phyloP scores from a whole-genome alignment of 768 basidiomycete species.

The Pisolithus microcarpus region DNA sequence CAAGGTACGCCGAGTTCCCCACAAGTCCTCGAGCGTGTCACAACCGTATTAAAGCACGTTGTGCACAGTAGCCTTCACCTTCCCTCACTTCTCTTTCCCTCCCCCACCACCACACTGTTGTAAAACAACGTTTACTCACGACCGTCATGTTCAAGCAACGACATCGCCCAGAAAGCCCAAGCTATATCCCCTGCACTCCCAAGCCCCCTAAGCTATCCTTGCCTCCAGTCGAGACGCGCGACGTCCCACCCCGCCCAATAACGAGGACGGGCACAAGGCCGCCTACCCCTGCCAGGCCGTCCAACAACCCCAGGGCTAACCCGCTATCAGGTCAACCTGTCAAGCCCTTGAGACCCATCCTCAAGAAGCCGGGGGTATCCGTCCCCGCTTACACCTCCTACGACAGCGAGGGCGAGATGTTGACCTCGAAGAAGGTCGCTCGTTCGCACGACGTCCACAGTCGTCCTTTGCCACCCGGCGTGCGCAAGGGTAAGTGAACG shows the following conservation, averaged over 20 bases:
- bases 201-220: conserved; percentile 12
- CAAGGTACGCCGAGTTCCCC: conserved; percentile 8
- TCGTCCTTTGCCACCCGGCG: conserved; percentile 9
- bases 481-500: conserved; percentile 18
- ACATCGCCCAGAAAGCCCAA: conserved; percentile 9
- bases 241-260: conserved; percentile 8
- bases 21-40: background rate
- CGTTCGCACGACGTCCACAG: conserved; percentile 18
- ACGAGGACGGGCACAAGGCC: conserved; percentile 13
- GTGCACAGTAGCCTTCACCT: background rate
- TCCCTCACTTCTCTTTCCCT: background rate
- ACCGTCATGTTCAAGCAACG: conserved; percentile 22
- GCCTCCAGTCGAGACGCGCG: conserved; percentile 10
- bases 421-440: conserved; percentile 15
- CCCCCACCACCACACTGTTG: background rate
- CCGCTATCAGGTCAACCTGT: conserved; percentile 17
- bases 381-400: conserved; percentile 16
- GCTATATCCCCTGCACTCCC: conserved; percentile 17
- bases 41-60: background rate
- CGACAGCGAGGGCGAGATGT: conserved; percentile 24
- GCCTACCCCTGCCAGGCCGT: conserved; percentile 14
- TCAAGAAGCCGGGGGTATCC: conserved; percentile 18
- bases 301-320: conserved; percentile 13
- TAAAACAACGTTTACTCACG: conserved; percentile 7
- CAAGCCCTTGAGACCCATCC: conserved; percentile 22